These are phyloP conservation scores for Ascochyta pisi DNA, from an alignment of 2,329 filamentous ascomycete genomes.

Conservation along the genomic window DNA sequence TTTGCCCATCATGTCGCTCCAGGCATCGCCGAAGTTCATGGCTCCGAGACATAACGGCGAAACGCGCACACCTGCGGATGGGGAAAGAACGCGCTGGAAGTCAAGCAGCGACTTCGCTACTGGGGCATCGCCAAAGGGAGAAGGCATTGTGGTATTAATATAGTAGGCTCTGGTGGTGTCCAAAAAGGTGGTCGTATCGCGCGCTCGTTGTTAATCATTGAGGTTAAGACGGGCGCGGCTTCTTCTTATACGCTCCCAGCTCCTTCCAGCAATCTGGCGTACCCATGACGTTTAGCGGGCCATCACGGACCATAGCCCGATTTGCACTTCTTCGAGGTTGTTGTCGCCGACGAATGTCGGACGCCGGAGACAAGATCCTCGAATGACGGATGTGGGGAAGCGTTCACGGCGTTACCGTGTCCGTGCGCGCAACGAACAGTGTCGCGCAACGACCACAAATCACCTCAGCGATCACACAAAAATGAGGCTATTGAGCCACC, in stretches of 20 bases:
- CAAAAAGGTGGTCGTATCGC: neutral
- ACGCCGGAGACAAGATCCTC: neutral
- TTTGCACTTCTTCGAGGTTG: neutral
- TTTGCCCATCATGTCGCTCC: constrained; percentile 52
- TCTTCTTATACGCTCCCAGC: neutral
- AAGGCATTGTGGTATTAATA: constrained; percentile 23
- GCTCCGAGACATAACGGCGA: constrained; percentile 61
- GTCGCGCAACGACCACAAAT: no score
- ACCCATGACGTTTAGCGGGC: constrained; percentile 9
- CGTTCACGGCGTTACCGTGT: neutral
- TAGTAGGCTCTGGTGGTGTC: neutral
- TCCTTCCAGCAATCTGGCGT: neutral
- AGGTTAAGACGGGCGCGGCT: neutral
- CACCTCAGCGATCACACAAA: no score
- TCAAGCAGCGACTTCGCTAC: constrained; percentile 53
- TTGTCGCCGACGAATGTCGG: constrained; percentile 3
- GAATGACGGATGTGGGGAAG: constrained; percentile 1
- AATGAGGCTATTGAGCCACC: no score
- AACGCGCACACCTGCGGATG: constrained; percentile 60
- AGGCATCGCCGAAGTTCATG: constrained; percentile 63
- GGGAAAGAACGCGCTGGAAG: constrained; percentile 60
- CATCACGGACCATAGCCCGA: neutral
- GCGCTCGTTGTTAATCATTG: neutral
- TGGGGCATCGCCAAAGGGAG: constrained; percentile 35
- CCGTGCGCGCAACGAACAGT: no score